Evolutionary conservation across 2,329 filamentous ascomycete species (phyloP), one percentile per base, ranked within the genome.

Genomic region (Xylariales sp.): DNA sequence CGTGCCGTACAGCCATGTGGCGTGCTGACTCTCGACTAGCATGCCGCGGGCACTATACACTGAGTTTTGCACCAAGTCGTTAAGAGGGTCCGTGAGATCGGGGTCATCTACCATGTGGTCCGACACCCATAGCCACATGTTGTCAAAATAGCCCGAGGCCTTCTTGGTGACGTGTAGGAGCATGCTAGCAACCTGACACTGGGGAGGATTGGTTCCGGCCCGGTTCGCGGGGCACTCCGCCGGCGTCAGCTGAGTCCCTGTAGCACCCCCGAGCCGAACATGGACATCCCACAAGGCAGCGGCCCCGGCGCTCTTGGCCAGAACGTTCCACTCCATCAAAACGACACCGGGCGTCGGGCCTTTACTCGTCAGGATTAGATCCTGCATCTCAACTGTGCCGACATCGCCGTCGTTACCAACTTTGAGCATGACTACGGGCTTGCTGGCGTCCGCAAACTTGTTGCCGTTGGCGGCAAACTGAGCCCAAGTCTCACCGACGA

Each of bases 281-380:
- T 95, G 92, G 10, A 91, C 87, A 75, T 94, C 92, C 92, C 92
- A 95, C 79, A 91, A 84, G 5, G 87, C 89, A 7, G 81, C 81
- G 14, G 84, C 83, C 61, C 76, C 78, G 16, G 66, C 48, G 3
- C 61, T 68, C 7, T 58, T 61, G 8, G 75, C 73, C 65, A 72
- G 61, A 0, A 91, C 79, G 74, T 92, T 92, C 84, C 87, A 91
- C 72, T 92, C 82, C 62, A 92, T 85, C 6, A 92, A 78, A 2
- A 90, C 83, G 0, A 88, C 87, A 48, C 89, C 88, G 9, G 86
- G 81, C n/a, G 86, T 82, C 8, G 85, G 81, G 1, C 89, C 89
- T 69, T 84, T 81, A 0, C 87, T 89, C 69, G 84, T 84, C 18
- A 93, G 81, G 41, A 92, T 84, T 75, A 90, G 84, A 68, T 91